These are phyloP conservation scores for Trichoderma cornu-damae DNA, from an alignment of 2,329 filamentous ascomycete species.

Conservation along the genomic window DNA sequence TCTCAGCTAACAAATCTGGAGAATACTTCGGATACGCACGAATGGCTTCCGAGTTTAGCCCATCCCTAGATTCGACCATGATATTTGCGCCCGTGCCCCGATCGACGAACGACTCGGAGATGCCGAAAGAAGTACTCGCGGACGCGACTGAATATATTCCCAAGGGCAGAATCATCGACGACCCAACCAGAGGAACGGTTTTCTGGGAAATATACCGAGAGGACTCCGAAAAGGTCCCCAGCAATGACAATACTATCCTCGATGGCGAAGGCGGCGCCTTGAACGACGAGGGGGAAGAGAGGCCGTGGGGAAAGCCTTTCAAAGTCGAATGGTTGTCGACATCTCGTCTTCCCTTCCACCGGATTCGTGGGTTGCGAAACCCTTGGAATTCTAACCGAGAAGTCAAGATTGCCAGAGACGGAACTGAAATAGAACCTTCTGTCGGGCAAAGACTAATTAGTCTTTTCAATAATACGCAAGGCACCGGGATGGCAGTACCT, in stretches of 20 bases:
- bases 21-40: constrained; percentile 94
- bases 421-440: constrained; percentile 82
- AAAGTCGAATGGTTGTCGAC: constrained; percentile 86
- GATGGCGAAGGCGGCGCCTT: constrained; percentile 39
- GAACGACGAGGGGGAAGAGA: constrained; percentile 41
- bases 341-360: constrained; percentile 77
- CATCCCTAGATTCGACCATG: constrained; percentile 65
- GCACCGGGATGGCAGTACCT: constrained; percentile 32
- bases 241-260: constrained; percentile 38
- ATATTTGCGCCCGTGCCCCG: constrained; percentile 64
- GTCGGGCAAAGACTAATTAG: constrained; percentile 72
- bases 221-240: constrained; percentile 43
- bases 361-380: constrained; percentile 80
- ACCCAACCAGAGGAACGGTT: constrained; percentile 88
- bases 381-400: constrained; percentile 94
- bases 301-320: constrained; percentile 88
- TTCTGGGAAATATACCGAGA: constrained; percentile 84
- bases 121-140: constrained; percentile 75
- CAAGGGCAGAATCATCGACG: constrained; percentile 82
- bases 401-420: constrained; percentile 92
- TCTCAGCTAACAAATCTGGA: constrained; percentile 95
- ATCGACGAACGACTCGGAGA: constrained; percentile 54
- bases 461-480: constrained; percentile 63
- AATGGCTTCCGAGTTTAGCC: constrained; percentile 79
- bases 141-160: constrained; percentile 73